phyloP scores from a whole-genome alignment of 2,329 filamentous ascomycete genomes.

The Pyricularia grisea region DNA sequence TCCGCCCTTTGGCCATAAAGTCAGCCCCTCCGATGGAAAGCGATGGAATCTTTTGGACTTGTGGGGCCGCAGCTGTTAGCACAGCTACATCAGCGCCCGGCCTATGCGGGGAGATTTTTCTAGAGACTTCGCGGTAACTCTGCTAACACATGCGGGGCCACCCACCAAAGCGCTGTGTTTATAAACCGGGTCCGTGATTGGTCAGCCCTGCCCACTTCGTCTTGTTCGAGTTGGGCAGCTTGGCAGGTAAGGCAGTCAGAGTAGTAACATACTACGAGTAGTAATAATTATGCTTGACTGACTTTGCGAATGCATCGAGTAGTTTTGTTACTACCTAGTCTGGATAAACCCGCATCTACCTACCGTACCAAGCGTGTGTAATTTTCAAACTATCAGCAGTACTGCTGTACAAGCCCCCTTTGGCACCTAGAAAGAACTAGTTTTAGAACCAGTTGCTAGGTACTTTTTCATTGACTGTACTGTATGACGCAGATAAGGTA shows the following conservation, averaged over 20 bases:
- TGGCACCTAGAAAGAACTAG: no score
- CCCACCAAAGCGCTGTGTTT: neutral
- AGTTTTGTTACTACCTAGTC: neutral
- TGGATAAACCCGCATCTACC: no score
- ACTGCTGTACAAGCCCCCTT: no score
- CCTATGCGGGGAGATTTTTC: neutral
- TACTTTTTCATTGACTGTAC: no score
- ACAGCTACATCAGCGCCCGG: neutral
- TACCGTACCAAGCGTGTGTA: no score
- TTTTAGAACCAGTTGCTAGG: no score
- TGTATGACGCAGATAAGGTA: no score
- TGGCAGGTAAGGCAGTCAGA: neutral
- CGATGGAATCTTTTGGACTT: constrained; percentile 5
- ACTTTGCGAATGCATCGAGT: neutral
- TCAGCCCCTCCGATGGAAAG: constrained; percentile 6
- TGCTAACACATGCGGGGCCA: neutral
- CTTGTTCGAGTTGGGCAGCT: neutral
- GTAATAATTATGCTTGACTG: neutral
- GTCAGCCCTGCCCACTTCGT: neutral
- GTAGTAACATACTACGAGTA: no score
- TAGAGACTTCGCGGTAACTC: neutral
- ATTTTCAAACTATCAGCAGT: no score
- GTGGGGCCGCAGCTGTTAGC: constrained; percentile 1
- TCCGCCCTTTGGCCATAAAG: constrained; percentile 2
- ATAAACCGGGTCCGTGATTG: neutral